Conservation (phyloP, 2,329 filamentous ascomycete genomes). For the Aureobasidium musti region DNA sequence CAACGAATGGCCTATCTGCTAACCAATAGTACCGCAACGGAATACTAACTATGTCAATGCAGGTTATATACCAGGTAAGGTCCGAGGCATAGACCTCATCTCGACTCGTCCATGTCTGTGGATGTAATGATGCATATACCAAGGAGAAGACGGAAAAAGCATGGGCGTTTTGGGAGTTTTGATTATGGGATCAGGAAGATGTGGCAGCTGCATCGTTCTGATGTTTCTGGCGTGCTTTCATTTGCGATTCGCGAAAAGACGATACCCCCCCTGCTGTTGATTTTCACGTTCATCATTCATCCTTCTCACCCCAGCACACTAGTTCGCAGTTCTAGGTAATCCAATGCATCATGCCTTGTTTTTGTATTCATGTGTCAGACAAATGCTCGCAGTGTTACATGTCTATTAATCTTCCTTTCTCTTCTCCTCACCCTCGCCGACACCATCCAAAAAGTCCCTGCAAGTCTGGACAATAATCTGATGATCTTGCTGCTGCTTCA, state of each 20-base stretch:
- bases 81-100: no score
- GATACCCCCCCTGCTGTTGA: constrained; percentile 13
- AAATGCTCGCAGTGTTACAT: neutral
- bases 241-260: constrained; percentile 17
- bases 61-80: constrained; percentile 10
- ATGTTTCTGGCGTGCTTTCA: neutral
- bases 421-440: constrained; percentile 37
- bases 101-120: neutral
- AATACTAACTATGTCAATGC: constrained; percentile 4
- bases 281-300: neutral
- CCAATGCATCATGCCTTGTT: neutral
- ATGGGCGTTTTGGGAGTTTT: neutral
- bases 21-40: neutral
- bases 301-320: neutral
- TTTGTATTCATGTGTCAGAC: neutral
- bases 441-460: constrained; percentile 52
- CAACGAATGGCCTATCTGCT: constrained; percentile 7
- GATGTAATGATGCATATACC: neutral
- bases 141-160: neutral
- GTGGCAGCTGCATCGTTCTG: neutral
- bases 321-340: neutral
- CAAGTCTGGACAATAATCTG: constrained; percentile 71
- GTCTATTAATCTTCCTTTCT: constrained; percentile 46
- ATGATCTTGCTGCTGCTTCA: constrained; percentile 78
- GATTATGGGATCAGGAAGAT: neutral